Evolutionary conservation across 208 protist species (phyloP), one percentile per base, ranked within the genome.

Genomic region (Strigomonas culicis): DNA sequence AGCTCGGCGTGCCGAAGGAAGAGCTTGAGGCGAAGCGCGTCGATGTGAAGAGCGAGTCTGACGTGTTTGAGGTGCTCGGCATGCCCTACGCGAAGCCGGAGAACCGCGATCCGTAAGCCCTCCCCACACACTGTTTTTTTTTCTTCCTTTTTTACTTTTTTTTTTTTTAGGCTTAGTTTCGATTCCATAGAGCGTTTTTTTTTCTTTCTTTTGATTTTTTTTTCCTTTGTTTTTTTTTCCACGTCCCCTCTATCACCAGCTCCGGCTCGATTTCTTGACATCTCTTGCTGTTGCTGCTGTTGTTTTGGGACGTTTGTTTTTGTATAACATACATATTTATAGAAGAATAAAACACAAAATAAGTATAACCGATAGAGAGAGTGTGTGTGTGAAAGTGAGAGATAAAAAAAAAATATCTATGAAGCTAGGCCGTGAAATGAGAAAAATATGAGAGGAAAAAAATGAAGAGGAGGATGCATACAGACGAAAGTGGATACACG

Each of bases 81-180:
- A 93, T 93, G 85, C 83, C 86, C 24, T 93, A 84, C 68, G 81
- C 81, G 1, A 88, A 88, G 63, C 89, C 89, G 0, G 89, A 95
- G 66, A 92, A 95, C 63, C 84, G 88, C 11, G 88, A 94, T 55
- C 88, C 88, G 39, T 92, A 89, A 75, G 61, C 28, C 34, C 15
- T 30, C 21, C 11, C 11, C 3, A n/a, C 15, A 31, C 63, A 50
- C 25, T 51, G 21, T 30, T n/a, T 69, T 41, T 69, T 47, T 43
- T n/a, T 19, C 39, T 64, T 57, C 44, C 39, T 66, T 44, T 36
- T 63, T 67, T 24, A 41, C 67, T 17, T 41, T 41, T 41, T 13
- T 13, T 17, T 41, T 41, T 41, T 41, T 41, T 41, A 41, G 6
- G 36, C 13, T 41, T 41, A 41, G 6, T 41, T 13, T 41, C 36